These are phyloP conservation scores for Coemansia reversa DNA, from an alignment of 192 early-diverging fungal genomes.

Conservation along the genomic window DNA sequence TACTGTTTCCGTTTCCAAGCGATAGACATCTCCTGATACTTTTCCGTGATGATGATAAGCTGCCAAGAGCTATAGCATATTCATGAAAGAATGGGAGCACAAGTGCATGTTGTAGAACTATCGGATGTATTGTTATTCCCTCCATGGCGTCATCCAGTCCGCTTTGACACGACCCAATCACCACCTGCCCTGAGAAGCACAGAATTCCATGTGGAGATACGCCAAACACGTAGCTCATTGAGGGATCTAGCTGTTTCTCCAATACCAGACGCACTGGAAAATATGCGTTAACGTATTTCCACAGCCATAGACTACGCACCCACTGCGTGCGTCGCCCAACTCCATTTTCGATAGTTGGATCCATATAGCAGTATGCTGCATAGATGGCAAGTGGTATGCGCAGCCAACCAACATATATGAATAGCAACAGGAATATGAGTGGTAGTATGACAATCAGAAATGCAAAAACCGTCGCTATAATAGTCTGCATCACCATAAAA, in stretches of 20 bases:
- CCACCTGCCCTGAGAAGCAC: conserved; percentile 75
- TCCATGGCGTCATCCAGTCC: conserved; percentile 71
- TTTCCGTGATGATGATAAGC: conserved; percentile 70
- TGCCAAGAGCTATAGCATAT: conserved; percentile 72
- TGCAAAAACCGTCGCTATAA: conserved; percentile 35
- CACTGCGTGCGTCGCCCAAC: conserved; percentile 60
- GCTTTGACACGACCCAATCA: conserved; percentile 80
- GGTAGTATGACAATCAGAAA: conserved; percentile 38
- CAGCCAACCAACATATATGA: conserved; percentile 24
- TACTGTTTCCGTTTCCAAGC: conserved; percentile 72
- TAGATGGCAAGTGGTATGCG: conserved; percentile 40
- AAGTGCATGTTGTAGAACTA: conserved; percentile 79
- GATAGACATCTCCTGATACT: conserved; percentile 78
- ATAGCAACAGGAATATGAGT: conserved; percentile 15
- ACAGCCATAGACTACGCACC: conserved; percentile 58
- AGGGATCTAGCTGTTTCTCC: conserved; percentile 80
- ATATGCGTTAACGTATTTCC: conserved; percentile 81
- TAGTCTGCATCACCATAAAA: conserved; percentile 21
- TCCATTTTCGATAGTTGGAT: conserved; percentile 43
- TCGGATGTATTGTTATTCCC: conserved; percentile 61
- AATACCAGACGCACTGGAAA: conserved; percentile 80
- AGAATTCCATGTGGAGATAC: conserved; percentile 91
- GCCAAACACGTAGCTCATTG: conserved; percentile 86
- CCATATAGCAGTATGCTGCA: conserved; percentile 42
- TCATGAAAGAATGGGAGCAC: conserved; percentile 83